Conservation (phyloP, 768 basidiomycete genomes). For the Tephrocybe sp. region DNA sequence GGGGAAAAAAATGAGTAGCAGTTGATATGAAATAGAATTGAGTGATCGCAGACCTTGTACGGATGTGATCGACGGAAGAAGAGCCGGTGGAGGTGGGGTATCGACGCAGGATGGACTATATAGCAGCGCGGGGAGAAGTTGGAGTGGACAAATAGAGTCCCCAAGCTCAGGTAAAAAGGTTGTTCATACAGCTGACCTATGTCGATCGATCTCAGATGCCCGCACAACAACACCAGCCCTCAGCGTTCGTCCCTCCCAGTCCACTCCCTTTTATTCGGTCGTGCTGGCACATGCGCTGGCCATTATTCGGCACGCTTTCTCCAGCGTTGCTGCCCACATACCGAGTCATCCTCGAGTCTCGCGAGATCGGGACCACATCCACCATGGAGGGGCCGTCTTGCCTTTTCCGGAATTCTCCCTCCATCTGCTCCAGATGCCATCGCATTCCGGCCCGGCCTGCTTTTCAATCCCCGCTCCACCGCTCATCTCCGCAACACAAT, state of each 20-base stretch:
- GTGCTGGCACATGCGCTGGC: not conserved
- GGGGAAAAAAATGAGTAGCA: slow-evolving; percentile 12
- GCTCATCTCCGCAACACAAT: slow-evolving; percentile 15
- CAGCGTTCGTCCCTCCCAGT: not conserved
- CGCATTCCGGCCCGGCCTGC: slow-evolving; percentile 15
- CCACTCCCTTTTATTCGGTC: not conserved
- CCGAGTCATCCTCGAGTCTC: not conserved
- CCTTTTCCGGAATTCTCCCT: slow-evolving; percentile 16
- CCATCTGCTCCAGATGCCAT: slow-evolving; percentile 15
- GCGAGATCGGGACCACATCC: slow-evolving; percentile 19
- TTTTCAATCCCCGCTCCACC: slow-evolving; percentile 4
- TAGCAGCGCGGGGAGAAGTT: not conserved
- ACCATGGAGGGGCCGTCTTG: slow-evolving; percentile 6
- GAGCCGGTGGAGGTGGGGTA: not conserved
- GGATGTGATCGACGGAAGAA: slow-evolving; percentile 26
- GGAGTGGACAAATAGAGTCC: not conserved
- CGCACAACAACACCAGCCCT: slow-evolving; percentile 10
- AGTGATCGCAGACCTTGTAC: slow-evolving; percentile 21
- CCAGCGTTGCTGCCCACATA: no score
- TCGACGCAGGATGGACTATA: not conserved
- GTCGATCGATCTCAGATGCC: slow-evolving; percentile 25
- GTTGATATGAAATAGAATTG: slow-evolving; percentile 16
- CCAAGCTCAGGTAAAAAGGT: slow-evolving; percentile 11
- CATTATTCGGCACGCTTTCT: not conserved
- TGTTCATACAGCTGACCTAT: slow-evolving; percentile 14